These are phyloP conservation scores for Grigorovia jiainica DNA, from an alignment of 805 yeast genomes.

Conservation along the genomic window DNA sequence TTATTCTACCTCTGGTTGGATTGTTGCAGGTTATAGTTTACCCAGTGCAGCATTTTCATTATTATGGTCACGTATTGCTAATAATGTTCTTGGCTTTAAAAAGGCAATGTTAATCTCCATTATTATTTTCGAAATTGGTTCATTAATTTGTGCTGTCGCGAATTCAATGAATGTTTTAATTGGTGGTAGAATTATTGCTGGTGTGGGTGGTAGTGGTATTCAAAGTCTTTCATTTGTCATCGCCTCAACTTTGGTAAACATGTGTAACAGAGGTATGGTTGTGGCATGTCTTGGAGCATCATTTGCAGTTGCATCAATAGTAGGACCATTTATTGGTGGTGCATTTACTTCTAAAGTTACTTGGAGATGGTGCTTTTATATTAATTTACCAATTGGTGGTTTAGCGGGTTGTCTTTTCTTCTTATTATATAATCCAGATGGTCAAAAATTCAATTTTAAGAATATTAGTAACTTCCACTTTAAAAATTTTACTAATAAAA, in stretches of 20 bases:
- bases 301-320: constrained; percentile 42
- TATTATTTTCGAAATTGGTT: constrained; percentile 50
- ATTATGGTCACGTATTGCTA: constrained; percentile 47
- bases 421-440: constrained; percentile 13
- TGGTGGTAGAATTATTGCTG: constrained; percentile 63
- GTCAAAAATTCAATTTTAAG: neutral
- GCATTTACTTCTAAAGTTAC: constrained; percentile 46
- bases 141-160: constrained; percentile 49
- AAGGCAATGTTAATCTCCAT: constrained; percentile 39
- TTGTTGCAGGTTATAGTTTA: constrained; percentile 44
- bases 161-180: constrained; percentile 49
- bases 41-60: constrained; percentile 46
- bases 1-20: constrained; percentile 50
- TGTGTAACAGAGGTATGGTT: constrained; percentile 17
- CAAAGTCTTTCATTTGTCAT: constrained; percentile 49
- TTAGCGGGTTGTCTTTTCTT: constrained; percentile 14
- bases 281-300: constrained; percentile 20
- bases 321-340: constrained; percentile 63
- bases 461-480: neutral
- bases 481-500: too few species aligned
- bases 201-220: constrained; percentile 68
- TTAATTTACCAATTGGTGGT: constrained; percentile 62
- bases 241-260: constrained; percentile 30
- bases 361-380: constrained; percentile 76
- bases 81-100: constrained; percentile 48